Base-by-base conservation (phyloP, 805 yeast genomes). In the Ogataea salicorniae region DNA sequence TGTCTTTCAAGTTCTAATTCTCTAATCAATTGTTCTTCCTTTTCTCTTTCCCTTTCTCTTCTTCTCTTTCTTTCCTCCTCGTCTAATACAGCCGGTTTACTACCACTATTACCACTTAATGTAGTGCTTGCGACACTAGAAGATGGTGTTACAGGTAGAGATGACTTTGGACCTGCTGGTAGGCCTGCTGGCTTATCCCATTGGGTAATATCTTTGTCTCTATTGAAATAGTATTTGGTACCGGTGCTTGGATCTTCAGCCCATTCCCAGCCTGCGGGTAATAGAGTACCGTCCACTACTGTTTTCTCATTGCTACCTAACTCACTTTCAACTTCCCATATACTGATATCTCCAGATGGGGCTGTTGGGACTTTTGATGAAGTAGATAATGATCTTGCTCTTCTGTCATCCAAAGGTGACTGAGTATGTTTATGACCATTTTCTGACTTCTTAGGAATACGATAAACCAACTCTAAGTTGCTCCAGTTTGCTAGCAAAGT, bases 381-480 rank as follows among this genome's bases (percentile, higher is more conserved):
- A 6, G 43, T 39, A 11, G 50, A 39, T 6, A 46, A 34, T 4
- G 51, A 42, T 40, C 55, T 48, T 8, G 53, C 46, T 37, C 67
- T 49, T 46, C 66, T 53, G 16, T 57, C 64, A 49, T 60, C 61
- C 11, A 59, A 34, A 20, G 48, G 46, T 9, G 35, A 7, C 4
- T 16, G 16, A 3, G 49, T 23, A n/a, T 39, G 17, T 7, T 40
- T 39, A 1, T 42, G 37, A 2, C 34, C 53, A 26, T 44, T 68
- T 39, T 75, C 62, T 8, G 43, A 67, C 37, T 74, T 74, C 56
- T 91, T 83, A 1, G 95, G 91, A 44, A 92, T 91, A 40, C 94
- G 77, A 60, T 84, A 87, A n/a, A 90, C 91, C 77, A 87, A 80
- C 60, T 85, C 83, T 49, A 87, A 76, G 23, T 70, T 69, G 40